Evolutionary conservation across 1,284 basidiomycete genomes (phyloP).

Genomic region (Wolfiporia cocos): DNA sequence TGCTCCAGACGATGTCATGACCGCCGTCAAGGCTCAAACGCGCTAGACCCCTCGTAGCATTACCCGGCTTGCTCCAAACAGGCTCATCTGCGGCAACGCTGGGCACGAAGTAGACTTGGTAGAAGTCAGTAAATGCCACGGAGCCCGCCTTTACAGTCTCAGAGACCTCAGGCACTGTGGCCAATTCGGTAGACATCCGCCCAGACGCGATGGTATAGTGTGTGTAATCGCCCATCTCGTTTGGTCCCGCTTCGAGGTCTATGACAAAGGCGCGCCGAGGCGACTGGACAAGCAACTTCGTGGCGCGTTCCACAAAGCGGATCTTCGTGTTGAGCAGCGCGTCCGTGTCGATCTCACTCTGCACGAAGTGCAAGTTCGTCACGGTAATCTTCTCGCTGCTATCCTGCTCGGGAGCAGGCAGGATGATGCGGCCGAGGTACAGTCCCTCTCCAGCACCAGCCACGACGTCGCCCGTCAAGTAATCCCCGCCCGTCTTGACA

Average conservation of each 20-base stretch:
- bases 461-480: conserved; percentile 54
- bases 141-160: conserved; percentile 8
- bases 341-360: conserved; percentile 13
- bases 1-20: conserved; percentile 56
- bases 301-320: conserved; percentile 44
- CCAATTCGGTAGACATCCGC: conserved; percentile 49
- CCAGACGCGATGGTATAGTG: conserved; percentile 47
- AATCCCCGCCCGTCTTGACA: conserved; percentile 51
- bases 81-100: conserved; percentile 34
- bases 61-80: conserved; percentile 65
- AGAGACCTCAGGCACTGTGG: conserved; percentile 26
- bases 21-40: conserved; percentile 66
- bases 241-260: conserved; percentile 40
- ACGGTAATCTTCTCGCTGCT: conserved; percentile 12
- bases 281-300: conserved; percentile 54
- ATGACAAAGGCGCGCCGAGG: conserved; percentile 44
- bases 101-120: conserved; percentile 53
- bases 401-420: conserved; percentile 36
- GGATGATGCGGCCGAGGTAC: conserved; percentile 51
- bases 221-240: conserved; percentile 42
- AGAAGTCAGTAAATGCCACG: conserved; percentile 61
- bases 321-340: conserved; percentile 29
- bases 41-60: conserved; percentile 51
- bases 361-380: conserved; percentile 21
- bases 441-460: conserved; percentile 58